phyloP scores from a whole-genome alignment of 1,139 yeast species.

The Yamadazyma siamensis region DNA sequence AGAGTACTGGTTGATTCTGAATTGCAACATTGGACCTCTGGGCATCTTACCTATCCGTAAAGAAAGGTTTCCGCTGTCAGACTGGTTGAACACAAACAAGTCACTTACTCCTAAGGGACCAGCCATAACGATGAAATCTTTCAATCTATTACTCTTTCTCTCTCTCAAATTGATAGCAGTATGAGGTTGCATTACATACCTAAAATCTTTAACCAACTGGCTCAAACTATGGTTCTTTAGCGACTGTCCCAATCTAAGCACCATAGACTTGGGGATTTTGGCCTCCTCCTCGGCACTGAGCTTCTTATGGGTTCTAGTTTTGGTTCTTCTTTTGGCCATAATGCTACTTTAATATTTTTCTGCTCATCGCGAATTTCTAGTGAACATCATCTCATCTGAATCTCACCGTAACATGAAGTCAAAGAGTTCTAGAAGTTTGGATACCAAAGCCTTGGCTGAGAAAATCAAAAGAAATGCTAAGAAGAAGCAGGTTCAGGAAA shows the following conservation, averaged over 20 bases:
- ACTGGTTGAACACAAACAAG: conserved; percentile 80
- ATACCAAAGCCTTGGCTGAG: conserved; percentile 34
- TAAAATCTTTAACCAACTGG: conserved; percentile 81
- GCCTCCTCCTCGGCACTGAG: conserved; percentile 64
- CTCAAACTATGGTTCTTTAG: conserved; percentile 76
- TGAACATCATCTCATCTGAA: not conserved
- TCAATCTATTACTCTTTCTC: conserved; percentile 78
- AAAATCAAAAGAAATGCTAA: conserved; percentile 56
- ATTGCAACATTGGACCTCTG: conserved; percentile 90
- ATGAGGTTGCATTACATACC: conserved; percentile 93
- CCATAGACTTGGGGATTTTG: conserved; percentile 88
- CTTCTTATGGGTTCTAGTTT: conserved; percentile 83
- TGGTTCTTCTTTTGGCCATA: conserved; percentile 49
- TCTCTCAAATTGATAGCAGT: conserved; percentile 88
- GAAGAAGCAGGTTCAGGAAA: conserved; percentile 17
- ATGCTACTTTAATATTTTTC: conserved; percentile 1
- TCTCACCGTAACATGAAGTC: not conserved
- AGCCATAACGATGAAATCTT: conserved; percentile 93
- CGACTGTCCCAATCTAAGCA: conserved; percentile 78
- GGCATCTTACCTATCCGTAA: conserved; percentile 86
- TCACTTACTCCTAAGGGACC: conserved; percentile 95
- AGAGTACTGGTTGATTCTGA: conserved; percentile 73
- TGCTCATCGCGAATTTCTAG: conserved; percentile 5
- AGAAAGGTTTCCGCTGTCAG: conserved; percentile 77
- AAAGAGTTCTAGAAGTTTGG: conserved; percentile 2